Evolutionary conservation across 768 basidiomycete species (phyloP).

Genomic region (Lentinula edodes): DNA sequence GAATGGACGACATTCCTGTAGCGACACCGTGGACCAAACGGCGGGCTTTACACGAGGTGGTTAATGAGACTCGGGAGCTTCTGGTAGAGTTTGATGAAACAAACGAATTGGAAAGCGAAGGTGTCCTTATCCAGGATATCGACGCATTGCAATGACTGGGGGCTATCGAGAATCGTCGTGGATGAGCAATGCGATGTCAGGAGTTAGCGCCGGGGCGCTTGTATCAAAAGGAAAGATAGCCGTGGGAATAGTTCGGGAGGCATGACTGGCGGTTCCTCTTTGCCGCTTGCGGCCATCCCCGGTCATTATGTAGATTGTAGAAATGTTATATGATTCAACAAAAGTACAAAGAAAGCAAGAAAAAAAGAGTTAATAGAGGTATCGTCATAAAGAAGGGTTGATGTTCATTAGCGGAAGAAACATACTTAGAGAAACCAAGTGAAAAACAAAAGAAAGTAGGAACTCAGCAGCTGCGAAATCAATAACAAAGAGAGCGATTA

Average conservation of each 20-base stretch:
- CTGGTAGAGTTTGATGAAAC: constrained; percentile 53
- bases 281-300: too few species aligned
- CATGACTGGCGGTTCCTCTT: too few species aligned
- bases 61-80: constrained; percentile 50
- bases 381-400: constrained; percentile 12
- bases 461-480: background rate
- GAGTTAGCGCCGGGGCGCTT: too few species aligned
- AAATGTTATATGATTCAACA: background rate
- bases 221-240: too few species aligned
- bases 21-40: constrained; percentile 46
- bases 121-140: constrained; percentile 21
- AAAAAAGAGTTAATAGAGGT: constrained; percentile 8
- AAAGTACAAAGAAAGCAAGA: background rate
- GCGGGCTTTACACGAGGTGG: constrained; percentile 46
- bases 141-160: background rate
- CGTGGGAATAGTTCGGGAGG: too few species aligned
- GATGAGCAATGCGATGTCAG: too few species aligned
- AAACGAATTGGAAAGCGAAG: constrained; percentile 22
- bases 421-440: constrained; percentile 11
- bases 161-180: too few species aligned
- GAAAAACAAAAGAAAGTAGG: background rate
- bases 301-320: too few species aligned
- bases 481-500: background rate
- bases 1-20: constrained; percentile 26
- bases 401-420: constrained; percentile 24